These are phyloP conservation scores for Chlamydomonas schloesseri DNA, from an alignment of 139 green algal species.

Conservation along the genomic window DNA sequence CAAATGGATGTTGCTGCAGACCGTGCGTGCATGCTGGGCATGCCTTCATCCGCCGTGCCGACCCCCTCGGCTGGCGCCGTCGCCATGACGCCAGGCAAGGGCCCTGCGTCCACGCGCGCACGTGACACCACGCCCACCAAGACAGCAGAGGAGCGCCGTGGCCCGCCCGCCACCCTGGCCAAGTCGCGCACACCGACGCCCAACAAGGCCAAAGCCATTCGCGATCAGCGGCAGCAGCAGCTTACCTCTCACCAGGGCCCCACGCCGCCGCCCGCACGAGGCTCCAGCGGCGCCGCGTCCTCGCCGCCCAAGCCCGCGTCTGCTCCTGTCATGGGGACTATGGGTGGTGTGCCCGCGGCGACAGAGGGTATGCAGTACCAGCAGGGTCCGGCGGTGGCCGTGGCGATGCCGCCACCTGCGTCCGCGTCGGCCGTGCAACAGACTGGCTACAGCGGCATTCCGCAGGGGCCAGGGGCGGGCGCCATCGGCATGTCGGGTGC, in stretches of 20 bases:
- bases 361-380: no score
- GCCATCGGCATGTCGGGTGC: background rate
- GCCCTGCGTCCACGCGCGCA: background rate
- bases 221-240: slow-evolving; percentile 52
- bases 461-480: background rate
- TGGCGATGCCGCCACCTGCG: no score
- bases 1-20: slow-evolving; percentile 20
- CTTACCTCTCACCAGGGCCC: background rate
- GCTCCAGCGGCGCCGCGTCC: background rate
- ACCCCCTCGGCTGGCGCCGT: background rate
- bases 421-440: background rate
- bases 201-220: slow-evolving; percentile 57
- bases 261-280: background rate
- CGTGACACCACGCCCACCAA: background rate
- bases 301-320: slow-evolving; percentile 29
- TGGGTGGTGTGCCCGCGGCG: background rate
- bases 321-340: background rate
- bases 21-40: slow-evolving; percentile 26
- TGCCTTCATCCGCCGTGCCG: background rate
- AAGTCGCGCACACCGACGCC: slow-evolving; percentile 55
- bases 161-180: slow-evolving; percentile 38
- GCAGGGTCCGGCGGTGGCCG: no score
- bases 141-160: slow-evolving; percentile 1
- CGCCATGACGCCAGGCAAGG: no score
- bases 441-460: background rate